Evolutionary conservation across 345 rosid species (phyloP), one percentile per base, ranked within the genome.

Genomic region (Populus euphratica): DNA sequence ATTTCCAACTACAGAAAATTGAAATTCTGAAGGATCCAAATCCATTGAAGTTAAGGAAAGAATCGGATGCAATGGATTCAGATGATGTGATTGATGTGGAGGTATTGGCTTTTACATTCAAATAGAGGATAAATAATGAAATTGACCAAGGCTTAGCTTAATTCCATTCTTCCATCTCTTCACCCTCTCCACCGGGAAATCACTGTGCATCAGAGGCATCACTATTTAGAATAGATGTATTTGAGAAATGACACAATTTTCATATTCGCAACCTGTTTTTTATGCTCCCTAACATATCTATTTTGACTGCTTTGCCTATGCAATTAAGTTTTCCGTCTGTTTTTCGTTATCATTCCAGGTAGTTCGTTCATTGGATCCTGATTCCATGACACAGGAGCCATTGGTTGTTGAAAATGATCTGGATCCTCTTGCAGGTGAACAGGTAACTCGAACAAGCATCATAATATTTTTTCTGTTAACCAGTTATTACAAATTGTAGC

Each of bases 401-500:
- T 86, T 93, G 70, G 87, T 95, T 75, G 90, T 83, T 75, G 98
- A 93, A 85, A 95, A 92, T 81, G 72, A 81, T 81, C 94, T 93
- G 74, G 96, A 95, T 87, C 96, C 94, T 73, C 89, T 93, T 75
- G 90, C 93, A 21, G 97, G 99, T 74, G 99, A 95, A 81, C 98
- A 95, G 93, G 99, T 92, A 81, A 73, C 43, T 70, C 63, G 35
- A 38, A 77, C 65, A 33, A 70, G 44, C 69, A 71, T 23, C 47
- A 31, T 25, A 67, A 65, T 27, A 27, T 73, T 9, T 49, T 25
- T 21, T 12, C 69, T 61, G 35, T 16, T 33, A 27, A 63, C 5
- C 59, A 73, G 63, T 56, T 13, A 43, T 61, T 33, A 7, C 31
- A 43, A 54, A 41, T 41, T 41, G 20, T 50, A 67, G 20, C 12